phyloP scores from a whole-genome alignment of 2,329 filamentous ascomycete genomes.

The Parasarocladium wereldwijsianum region DNA sequence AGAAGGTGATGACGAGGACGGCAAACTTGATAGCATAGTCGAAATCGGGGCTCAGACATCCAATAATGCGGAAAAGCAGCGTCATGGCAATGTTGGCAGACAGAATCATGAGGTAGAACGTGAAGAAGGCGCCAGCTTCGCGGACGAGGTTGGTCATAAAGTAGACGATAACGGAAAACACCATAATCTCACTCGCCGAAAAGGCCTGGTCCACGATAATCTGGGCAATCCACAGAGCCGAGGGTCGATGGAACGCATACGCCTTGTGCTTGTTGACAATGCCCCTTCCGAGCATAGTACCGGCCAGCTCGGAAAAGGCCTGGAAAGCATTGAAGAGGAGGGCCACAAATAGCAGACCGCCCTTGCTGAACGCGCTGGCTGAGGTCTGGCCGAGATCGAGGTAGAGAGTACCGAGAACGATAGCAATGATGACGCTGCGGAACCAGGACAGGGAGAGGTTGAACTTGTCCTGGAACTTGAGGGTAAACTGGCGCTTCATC shows the following conservation, averaged over 20 bases:
- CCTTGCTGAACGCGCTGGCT: conserved; percentile 64
- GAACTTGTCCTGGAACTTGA: conserved; percentile 78
- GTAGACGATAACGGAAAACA: conserved; percentile 65
- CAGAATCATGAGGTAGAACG: conserved; percentile 57
- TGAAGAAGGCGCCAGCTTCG: conserved; percentile 67
- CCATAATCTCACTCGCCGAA: conserved; percentile 51
- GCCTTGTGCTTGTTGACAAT: conserved; percentile 76
- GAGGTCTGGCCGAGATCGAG: conserved; percentile 51
- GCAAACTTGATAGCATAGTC: conserved; percentile 77
- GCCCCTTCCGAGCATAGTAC: conserved; percentile 59
- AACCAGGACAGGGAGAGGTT: conserved; percentile 60
- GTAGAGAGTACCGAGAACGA: conserved; percentile 70
- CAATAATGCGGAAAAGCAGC: conserved; percentile 62
- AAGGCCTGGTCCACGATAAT: conserved; percentile 68
- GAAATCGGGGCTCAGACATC: conserved; percentile 64
- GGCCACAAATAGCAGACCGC: conserved; percentile 66
- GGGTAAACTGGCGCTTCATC: conserved; percentile 69
- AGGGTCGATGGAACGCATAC: conserved; percentile 71
- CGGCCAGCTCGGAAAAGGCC: conserved; percentile 63
- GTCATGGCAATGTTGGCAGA: conserved; percentile 60
- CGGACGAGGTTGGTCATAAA: conserved; percentile 59
- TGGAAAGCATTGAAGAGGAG: conserved; percentile 81
- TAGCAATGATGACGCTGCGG: conserved; percentile 53
- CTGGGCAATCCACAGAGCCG: conserved; percentile 70
- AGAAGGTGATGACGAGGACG: conserved; percentile 65